Conservation (phyloP, 2,329 filamentous ascomycete species). For the Verticillium nubilum region DNA sequence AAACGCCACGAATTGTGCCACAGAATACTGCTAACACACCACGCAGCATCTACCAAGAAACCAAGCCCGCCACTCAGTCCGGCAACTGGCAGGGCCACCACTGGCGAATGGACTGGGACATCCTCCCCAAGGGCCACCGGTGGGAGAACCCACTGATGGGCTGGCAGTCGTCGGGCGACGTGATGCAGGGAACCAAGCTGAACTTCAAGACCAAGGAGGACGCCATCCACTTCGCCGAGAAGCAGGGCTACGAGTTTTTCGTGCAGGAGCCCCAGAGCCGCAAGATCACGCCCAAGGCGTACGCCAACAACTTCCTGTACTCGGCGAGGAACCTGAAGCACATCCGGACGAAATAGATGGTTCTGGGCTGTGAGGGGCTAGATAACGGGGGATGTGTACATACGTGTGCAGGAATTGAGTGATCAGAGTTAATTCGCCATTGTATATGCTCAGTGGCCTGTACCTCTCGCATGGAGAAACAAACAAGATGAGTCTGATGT, state of each 20-base stretch:
- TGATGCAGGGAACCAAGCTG: conserved; percentile 89
- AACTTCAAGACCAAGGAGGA: conserved; percentile 92
- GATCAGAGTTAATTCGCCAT: not conserved
- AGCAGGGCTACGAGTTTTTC: conserved; percentile 98
- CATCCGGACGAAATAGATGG: conserved; percentile 68
- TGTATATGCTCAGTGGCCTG: not conserved
- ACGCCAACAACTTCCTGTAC: conserved; percentile 94
- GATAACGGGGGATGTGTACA: conserved; percentile 16
- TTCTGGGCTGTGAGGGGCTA: not conserved
- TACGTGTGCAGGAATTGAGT: conserved; percentile 10
- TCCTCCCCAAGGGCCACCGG: conserved; percentile 83
- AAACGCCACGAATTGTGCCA: no score
- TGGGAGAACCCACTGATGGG: conserved; percentile 99
- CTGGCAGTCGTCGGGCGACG: conserved; percentile 93
- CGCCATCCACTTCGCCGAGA: conserved; percentile 90
- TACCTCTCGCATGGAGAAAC: no score
- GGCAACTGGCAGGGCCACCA: conserved; percentile 77
- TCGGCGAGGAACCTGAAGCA: conserved; percentile 81
- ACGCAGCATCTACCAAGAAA: conserved; percentile 78
- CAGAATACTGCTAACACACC: not conserved
- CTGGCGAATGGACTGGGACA: conserved; percentile 99
- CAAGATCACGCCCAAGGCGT: conserved; percentile 83
- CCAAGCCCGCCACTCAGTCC: conserved; percentile 95
- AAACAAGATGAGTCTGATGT: no score
- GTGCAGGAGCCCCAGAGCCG: conserved; percentile 94